Percentiles rank a stretch among this genome's conserved stretches.
Conservation (phyloP, 805 yeast species). For the Osmozyma mogii region DNA sequence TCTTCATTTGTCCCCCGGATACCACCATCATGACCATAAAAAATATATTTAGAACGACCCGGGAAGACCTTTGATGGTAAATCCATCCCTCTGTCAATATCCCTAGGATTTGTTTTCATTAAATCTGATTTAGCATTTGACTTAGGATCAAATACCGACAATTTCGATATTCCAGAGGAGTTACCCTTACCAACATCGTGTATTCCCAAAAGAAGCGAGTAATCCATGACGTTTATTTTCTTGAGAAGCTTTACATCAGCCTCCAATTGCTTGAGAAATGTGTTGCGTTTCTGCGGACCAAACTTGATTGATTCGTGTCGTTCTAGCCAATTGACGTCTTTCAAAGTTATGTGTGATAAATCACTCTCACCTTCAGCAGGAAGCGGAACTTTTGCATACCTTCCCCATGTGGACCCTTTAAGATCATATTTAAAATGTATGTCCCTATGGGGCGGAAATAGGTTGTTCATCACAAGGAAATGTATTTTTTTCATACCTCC, state of each 20-base stretch:
- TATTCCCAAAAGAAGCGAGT: constrained; percentile 80
- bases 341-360: constrained; percentile 45
- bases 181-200: constrained; percentile 66
- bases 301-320: constrained; percentile 54
- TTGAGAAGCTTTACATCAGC: constrained; percentile 69
- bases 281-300: constrained; percentile 60
- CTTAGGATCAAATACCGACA: constrained; percentile 39
- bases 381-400: constrained; percentile 41
- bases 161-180: constrained; percentile 27
- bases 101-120: constrained; percentile 40
- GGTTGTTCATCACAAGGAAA: constrained; percentile 92
- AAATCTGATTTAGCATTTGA: constrained; percentile 30
- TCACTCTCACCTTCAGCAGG: constrained; percentile 16
- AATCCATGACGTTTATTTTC: constrained; percentile 86
- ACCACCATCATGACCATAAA: constrained; percentile 82
- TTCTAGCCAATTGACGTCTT: constrained; percentile 86
- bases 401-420: constrained; percentile 88
- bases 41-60: constrained; percentile 45
- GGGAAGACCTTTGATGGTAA: constrained; percentile 38
- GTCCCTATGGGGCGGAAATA: constrained; percentile 89
- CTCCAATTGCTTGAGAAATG: constrained; percentile 61
- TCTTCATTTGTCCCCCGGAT: constrained; percentile 61
- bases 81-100: constrained; percentile 32
- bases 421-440: constrained; percentile 82
- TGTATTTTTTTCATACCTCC: constrained; percentile 66